Evolutionary conservation across 139 green algal genomes (phyloP).

Genomic region (Astrephomene gubernaculifera): DNA sequence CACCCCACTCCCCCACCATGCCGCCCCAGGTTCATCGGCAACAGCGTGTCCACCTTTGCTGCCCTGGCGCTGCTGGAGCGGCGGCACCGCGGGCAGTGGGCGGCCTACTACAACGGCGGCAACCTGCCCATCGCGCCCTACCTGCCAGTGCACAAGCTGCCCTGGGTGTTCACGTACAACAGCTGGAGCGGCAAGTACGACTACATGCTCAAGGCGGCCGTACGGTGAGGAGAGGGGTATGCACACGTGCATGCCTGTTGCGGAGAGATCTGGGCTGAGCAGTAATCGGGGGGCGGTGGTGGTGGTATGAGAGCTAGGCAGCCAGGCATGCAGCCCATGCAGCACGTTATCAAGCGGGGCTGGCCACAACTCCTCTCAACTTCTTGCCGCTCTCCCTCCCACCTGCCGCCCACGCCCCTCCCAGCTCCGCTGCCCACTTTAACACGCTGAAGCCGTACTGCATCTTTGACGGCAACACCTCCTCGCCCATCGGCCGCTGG

Average conservation of each 20-base stretch:
- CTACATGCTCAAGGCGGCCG: slow-evolving; percentile 60
- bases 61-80: slow-evolving; percentile 68
- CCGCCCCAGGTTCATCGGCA: slow-evolving; percentile 56
- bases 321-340: too few species aligned
- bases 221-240: too few species aligned
- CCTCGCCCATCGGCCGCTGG: slow-evolving; percentile 36
- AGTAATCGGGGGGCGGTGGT: too few species aligned
- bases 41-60: slow-evolving; percentile 61
- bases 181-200: slow-evolving; percentile 46
- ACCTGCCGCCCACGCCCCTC: background rate
- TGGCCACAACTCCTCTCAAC: too few species aligned
- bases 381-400: background rate
- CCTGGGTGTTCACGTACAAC: slow-evolving; percentile 66
- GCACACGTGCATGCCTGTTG: too few species aligned
- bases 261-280: too few species aligned
- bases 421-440: slow-evolving; percentile 14
- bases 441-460: slow-evolving; percentile 49
- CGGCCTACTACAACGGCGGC: slow-evolving; percentile 67
- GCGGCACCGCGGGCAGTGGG: slow-evolving; percentile 49
- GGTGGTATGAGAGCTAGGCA: too few species aligned
- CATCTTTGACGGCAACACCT: slow-evolving; percentile 55
- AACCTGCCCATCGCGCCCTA: slow-evolving; percentile 52
- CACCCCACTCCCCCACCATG: background rate
- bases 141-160: slow-evolving; percentile 40
- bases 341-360: too few species aligned